Evolutionary conservation across 108 stramenopile genomes (phyloP), one percentile per base, ranked within the genome.

Genomic region (Cyclotella kingstonii): DNA sequence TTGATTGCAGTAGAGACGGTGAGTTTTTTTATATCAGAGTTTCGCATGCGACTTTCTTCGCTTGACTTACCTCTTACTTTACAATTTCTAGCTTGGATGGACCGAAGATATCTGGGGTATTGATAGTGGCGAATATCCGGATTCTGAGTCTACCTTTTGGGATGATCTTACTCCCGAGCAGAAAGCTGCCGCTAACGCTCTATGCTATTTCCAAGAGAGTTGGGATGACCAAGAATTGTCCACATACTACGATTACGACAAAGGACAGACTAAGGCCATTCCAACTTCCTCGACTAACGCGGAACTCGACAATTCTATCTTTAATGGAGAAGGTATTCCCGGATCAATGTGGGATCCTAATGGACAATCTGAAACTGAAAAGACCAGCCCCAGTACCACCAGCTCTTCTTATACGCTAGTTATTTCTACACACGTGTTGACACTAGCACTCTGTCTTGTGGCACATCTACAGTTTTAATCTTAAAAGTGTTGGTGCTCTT

Each of bases 171-270:
- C 70, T 7, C 65, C 75, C 14, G 52, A 74, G 30, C 62, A 81
- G 45, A 58, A 68, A 44, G 67, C 63, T 17, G 77, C 76, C 12
- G 77, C 77, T 1, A 54, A 55, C 2, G 56, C 66, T 29, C 43
- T 81, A 7, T 81, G 80, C 22, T 81, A 75, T 57, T 81, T 81
- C 38, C 21, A 74, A 43, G 68, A 78, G 59, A 73, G 35, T 54
- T 81, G 80, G 80, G 66, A 81, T 45, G 66, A 33, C 0, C 44
- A 63, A 11, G 48, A 59, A 4, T 36, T 72, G 15, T 41, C 54
- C 15, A 40, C 33, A 15, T 72, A 43, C 33, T 72, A 50, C 18
- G 63, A 72, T 54, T 60, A 42, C 17, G 34, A 18, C 3, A 33
- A 41, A 11, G 52, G 52, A n/a, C 34, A 43, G 39, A 52, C 49